phyloP scores from a whole-genome alignment of 768 basidiomycete species.

The Mycena galericulata region DNA sequence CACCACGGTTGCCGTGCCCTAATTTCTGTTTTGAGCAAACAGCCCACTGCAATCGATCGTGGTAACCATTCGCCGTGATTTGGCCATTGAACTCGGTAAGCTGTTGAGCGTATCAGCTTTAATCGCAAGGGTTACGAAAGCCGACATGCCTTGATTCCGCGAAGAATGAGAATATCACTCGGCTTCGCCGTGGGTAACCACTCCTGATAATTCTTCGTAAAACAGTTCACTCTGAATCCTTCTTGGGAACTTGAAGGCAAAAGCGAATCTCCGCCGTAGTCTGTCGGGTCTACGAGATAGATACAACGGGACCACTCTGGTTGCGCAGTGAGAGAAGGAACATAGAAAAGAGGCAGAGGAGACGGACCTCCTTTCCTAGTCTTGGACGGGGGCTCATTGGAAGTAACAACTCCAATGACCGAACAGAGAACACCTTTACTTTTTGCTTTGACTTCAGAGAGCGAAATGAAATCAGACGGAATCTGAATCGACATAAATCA shows the following conservation, averaged over 20 bases:
- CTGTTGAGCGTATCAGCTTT: neutral
- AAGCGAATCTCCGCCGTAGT: too few relatives aligned
- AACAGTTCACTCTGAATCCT: conserved; percentile 60
- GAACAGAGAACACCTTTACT: neutral
- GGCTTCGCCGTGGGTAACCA: conserved; percentile 63
- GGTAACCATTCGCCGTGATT: conserved; percentile 53
- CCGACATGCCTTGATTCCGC: conserved; percentile 59
- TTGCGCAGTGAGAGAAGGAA: conserved; percentile 1
- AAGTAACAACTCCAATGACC: conserved; percentile 23
- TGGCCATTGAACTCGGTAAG: conserved; percentile 39
- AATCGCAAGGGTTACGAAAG: neutral
- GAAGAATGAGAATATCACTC: conserved; percentile 67
- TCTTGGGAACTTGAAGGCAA: too few relatives aligned
- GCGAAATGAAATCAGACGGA: neutral
- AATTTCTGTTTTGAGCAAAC: conserved; percentile 56
- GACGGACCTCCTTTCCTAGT: conserved; percentile 40
- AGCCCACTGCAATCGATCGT: conserved; percentile 65
- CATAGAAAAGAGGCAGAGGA: neutral
- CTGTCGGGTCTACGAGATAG: conserved; percentile 65
- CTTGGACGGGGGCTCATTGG: neutral
- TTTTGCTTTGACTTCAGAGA: neutral
- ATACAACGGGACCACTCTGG: conserved; percentile 62
- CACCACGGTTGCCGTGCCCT: conserved; percentile 51
- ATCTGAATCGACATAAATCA: conserved; percentile 15
- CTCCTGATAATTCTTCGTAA: conserved; percentile 57